These are phyloP conservation scores for Elasticomyces elasticus DNA, from an alignment of 495 filamentous ascomycete genomes.

Conservation along the genomic window DNA sequence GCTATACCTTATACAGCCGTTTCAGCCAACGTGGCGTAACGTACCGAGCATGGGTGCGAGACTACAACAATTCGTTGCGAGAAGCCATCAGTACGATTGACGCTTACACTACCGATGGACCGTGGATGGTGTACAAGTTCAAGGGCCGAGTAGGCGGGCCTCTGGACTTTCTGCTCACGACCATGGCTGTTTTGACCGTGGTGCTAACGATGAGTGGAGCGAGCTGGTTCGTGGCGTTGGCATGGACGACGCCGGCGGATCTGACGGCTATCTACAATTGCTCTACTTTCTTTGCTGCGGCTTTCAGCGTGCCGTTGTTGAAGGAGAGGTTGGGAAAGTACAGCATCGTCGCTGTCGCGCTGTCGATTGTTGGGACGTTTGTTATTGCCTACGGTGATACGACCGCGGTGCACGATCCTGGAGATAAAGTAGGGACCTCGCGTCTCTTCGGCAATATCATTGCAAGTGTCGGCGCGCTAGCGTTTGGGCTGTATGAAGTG, in stretches of 20 bases:
- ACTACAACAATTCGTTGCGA: conserved; percentile 17
- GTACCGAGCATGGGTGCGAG: conserved; percentile 10
- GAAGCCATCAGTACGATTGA: conserved; percentile 14
- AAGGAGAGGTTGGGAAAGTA: conserved; percentile 14
- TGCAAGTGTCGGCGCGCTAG: conserved; percentile 15
- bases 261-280: conserved; percentile 23
- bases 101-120: conserved; percentile 11
- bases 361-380: conserved; percentile 19
- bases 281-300: conserved; percentile 22
- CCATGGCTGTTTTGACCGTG: conserved; percentile 15
- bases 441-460: conserved; percentile 20
- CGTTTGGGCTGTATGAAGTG: conserved; percentile 22
- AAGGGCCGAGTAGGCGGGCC: conserved; percentile 9
- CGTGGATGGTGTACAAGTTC: background rate
- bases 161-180: conserved; percentile 12
- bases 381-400: conserved; percentile 22
- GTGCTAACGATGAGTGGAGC: conserved; percentile 16
- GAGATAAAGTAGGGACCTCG: conserved; percentile 4
- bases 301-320: conserved; percentile 20
- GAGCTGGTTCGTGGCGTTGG: conserved; percentile 16
- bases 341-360: conserved; percentile 13
- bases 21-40: conserved; percentile 3
- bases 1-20: conserved; percentile 4
- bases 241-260: conserved; percentile 20
- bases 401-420: conserved; percentile 8